These are phyloP conservation scores for Letharia columbiana DNA, from an alignment of 495 filamentous ascomycete genomes.

Conservation along the genomic window DNA sequence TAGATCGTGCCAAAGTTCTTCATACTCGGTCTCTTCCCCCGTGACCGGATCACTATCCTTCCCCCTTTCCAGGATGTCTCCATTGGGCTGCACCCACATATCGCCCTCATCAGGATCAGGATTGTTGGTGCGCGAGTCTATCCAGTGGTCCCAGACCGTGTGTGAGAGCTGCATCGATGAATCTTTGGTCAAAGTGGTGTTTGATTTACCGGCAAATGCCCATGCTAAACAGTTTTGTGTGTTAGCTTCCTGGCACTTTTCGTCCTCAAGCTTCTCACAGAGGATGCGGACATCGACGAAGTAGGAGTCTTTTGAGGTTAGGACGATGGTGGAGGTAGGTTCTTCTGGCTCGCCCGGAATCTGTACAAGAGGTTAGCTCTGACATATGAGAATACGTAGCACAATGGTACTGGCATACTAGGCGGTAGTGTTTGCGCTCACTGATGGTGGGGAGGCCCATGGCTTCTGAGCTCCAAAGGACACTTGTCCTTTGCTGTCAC, in stretches of 20 bases:
- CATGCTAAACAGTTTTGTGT: conserved; percentile 28
- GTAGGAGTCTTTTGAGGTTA: conserved; percentile 40
- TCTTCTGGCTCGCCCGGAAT: conserved; percentile 22
- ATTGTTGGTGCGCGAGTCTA: conserved; percentile 39
- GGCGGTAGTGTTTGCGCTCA: conserved; percentile 21
- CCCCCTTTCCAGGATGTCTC: conserved; percentile 41
- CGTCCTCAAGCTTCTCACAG: conserved; percentile 2
- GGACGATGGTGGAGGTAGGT: conserved; percentile 26
- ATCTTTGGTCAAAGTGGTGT: conserved; percentile 6
- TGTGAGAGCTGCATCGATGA: conserved; percentile 23
- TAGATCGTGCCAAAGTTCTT: conserved; percentile 44
- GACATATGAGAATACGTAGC: background rate
- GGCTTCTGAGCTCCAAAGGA: background rate
- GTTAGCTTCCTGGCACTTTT: conserved; percentile 14
- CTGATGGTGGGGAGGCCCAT: conserved; percentile 23
- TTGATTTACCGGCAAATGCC: conserved; percentile 47
- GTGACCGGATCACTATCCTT: conserved; percentile 39
- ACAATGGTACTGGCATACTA: conserved; percentile 10
- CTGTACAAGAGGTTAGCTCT: conserved; percentile 9
- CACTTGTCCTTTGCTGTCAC: background rate
- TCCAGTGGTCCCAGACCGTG: conserved; percentile 43
- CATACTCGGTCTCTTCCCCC: conserved; percentile 38
- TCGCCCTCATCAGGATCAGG: conserved; percentile 42
- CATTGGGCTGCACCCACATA: conserved; percentile 35
- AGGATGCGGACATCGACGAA: conserved; percentile 46